These are phyloP conservation scores for Mercurialis annua DNA, from an alignment of 345 rosid species.

Conservation along the genomic window DNA sequence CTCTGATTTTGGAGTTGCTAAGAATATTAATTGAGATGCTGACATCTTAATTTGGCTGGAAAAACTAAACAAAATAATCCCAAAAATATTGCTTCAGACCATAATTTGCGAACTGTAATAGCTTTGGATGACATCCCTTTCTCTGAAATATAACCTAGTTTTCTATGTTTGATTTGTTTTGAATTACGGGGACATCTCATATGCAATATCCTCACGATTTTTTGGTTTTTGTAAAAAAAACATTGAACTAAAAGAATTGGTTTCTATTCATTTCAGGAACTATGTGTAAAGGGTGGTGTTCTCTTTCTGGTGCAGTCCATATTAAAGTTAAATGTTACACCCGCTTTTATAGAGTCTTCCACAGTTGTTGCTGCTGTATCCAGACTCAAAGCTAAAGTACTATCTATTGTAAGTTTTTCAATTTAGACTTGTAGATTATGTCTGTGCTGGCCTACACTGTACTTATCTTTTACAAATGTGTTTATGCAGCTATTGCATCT, in stretches of 20 bases:
- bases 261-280: constrained; percentile 50
- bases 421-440: not conserved
- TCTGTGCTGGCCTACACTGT: not conserved
- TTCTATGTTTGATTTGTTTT: constrained; percentile 9
- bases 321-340: constrained; percentile 49
- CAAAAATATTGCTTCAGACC: constrained; percentile 7
- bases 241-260: constrained; percentile 1
- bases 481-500: constrained; percentile 74
- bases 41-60: constrained; percentile 7
- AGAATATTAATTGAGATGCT: not conserved
- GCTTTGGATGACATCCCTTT: constrained; percentile 12
- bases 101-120: constrained; percentile 1
- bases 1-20: constrained; percentile 7
- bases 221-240: constrained; percentile 6
- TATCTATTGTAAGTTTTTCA: constrained; percentile 71
- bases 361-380: constrained; percentile 55
- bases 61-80: constrained; percentile 3
- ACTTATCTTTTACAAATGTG: constrained; percentile 3
- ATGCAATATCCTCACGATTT: constrained; percentile 1
- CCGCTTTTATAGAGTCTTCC: constrained; percentile 42
- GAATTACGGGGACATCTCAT: not conserved
- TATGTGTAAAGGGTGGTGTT: constrained; percentile 82
- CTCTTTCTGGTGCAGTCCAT: constrained; percentile 66
- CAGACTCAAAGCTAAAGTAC: constrained; percentile 85
- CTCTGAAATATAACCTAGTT: not conserved